Evolutionary conservation across 306 rosid genomes (phyloP).

Genomic region (Albizia julibrissin): DNA sequence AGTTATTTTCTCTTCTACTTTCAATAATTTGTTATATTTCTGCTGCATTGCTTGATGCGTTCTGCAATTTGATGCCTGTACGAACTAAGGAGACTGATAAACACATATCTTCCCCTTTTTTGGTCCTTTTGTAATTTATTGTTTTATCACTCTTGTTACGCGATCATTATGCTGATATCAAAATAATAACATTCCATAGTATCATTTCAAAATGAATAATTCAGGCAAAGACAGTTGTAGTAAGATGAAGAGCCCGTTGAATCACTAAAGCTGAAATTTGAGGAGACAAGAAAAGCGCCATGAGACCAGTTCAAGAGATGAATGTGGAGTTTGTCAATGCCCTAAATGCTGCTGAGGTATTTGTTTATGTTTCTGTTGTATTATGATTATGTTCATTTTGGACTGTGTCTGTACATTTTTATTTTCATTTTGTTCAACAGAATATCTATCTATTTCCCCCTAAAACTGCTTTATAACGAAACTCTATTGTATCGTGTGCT

Average conservation of each 20-base stretch:
- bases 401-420: neutral
- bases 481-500: neutral
- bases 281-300: neutral
- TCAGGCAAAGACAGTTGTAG: neutral
- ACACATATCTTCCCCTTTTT: too few relatives aligned
- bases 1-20: neutral
- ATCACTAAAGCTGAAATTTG: neutral
- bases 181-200: neutral
- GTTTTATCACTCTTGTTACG: neutral
- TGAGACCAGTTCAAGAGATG: neutral
- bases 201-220: neutral
- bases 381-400: too few relatives aligned
- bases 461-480: neutral
- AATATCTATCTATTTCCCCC: neutral
- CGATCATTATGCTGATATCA: neutral
- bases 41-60: neutral
- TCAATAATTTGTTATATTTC: neutral
- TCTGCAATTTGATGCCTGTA: neutral
- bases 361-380: neutral
- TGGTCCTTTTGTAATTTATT: neutral
- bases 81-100: too few relatives aligned
- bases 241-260: neutral
- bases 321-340: neutral
- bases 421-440: neutral
- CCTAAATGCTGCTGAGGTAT: neutral